Evolutionary conservation across 1,284 basidiomycete genomes (phyloP).

Genomic region (Irpex sp.): DNA sequence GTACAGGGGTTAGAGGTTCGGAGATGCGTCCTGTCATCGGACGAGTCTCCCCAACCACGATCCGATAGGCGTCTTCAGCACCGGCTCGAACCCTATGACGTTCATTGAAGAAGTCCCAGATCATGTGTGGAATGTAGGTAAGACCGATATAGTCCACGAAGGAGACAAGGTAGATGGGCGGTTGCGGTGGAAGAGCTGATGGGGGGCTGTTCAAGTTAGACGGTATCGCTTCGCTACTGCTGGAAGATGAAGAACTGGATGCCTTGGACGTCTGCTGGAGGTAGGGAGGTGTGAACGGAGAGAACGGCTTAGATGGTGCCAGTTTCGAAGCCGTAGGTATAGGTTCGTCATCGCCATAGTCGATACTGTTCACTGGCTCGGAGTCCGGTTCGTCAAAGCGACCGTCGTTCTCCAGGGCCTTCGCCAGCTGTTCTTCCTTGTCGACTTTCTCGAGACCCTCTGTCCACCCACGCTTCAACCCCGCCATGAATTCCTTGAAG

Average conservation of each 20-base stretch:
- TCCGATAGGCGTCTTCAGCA: constrained; percentile 74
- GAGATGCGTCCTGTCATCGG: constrained; percentile 46
- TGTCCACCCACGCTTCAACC: constrained; percentile 84
- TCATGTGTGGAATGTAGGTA: constrained; percentile 83
- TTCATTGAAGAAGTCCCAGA: constrained; percentile 90
- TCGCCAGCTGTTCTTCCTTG: constrained; percentile 71
- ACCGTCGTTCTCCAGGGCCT: constrained; percentile 65
- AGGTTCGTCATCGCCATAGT: constrained; percentile 29
- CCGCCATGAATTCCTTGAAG: constrained; percentile 92
- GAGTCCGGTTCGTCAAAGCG: constrained; percentile 67
- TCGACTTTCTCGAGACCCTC: constrained; percentile 66
- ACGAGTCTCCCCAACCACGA: constrained; percentile 65
- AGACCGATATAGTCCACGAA: constrained; percentile 86
- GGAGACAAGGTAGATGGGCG: constrained; percentile 82
- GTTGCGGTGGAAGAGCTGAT: constrained; percentile 62
- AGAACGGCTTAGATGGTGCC: constrained; percentile 36
- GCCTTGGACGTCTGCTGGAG: constrained; percentile 17
- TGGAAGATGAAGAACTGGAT: constrained; percentile 16
- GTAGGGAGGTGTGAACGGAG: constrained; percentile 31
- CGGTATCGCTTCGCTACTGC: constrained; percentile 23
- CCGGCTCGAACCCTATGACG: constrained; percentile 75
- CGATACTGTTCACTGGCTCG: constrained; percentile 18
- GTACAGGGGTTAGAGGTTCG: constrained; percentile 9
- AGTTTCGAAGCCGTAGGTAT: constrained; percentile 36
- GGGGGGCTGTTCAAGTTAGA: constrained; percentile 42